phyloP scores from a whole-genome alignment of 805 yeast species.

The Pichia nakasei region DNA sequence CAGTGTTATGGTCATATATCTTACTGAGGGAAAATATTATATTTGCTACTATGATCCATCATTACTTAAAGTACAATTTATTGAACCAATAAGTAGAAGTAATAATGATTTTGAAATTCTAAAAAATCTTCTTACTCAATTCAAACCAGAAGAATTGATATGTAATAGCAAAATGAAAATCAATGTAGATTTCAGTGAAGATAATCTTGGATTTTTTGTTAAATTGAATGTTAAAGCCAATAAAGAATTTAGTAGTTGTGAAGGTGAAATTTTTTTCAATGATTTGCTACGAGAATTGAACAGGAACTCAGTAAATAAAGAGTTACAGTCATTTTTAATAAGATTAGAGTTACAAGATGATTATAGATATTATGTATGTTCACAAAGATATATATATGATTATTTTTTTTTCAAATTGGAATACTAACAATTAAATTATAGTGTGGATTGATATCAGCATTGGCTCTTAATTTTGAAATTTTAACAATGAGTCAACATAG shows the following conservation, averaged over 20 bases:
- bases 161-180: conserved; percentile 8
- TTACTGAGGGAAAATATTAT: not conserved
- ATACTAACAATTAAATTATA: not conserved
- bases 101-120: not conserved
- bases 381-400: not conserved
- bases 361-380: conserved; percentile 7
- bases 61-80: not conserved
- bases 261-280: conserved; percentile 8
- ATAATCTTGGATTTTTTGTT: not conserved
- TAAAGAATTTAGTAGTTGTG: conserved; percentile 9
- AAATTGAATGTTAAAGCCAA: conserved; percentile 9
- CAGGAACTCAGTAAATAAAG: not conserved
- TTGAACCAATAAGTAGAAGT: conserved; percentile 6
- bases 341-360: conserved; percentile 2
- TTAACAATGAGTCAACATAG: not conserved
- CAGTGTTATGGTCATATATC: not conserved
- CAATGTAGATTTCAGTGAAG: not conserved
- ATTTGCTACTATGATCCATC: conserved; percentile 1
- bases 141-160: conserved; percentile 6
- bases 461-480: conserved; percentile 9
- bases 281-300: conserved; percentile 3
- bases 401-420: not conserved
- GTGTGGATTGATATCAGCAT: conserved; percentile 6
- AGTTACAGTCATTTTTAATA: not conserved
- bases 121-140: not conserved